phyloP scores from a whole-genome alignment of 768 basidiomycete genomes.

The Trametes cubensis region DNA sequence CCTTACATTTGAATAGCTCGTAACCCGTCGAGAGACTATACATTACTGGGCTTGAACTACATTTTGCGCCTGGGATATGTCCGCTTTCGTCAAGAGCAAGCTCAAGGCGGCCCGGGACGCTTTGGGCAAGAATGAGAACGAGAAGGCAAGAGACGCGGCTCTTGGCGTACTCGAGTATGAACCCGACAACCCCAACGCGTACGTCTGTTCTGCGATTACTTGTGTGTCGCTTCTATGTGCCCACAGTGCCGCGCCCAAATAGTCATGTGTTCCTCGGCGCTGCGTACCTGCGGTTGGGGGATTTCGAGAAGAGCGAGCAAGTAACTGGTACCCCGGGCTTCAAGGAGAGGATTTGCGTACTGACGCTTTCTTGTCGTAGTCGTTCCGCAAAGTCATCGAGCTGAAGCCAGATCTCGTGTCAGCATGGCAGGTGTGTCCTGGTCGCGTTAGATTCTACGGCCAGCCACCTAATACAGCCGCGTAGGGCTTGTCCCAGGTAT shows the following conservation, averaged over 20 bases:
- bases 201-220: conserved; percentile 35
- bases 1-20: neutral
- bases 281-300: conserved; percentile 73
- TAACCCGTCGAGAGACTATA: neutral
- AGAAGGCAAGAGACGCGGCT: conserved; percentile 66
- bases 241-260: neutral
- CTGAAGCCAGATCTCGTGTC: conserved; percentile 69
- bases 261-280: conserved; percentile 89
- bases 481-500: conserved; percentile 74
- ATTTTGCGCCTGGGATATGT: conserved; percentile 17
- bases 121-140: conserved; percentile 74
- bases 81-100: conserved; percentile 61
- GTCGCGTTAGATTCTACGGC: neutral
- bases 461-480: neutral
- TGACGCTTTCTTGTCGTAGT: conserved; percentile 49
- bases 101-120: conserved; percentile 81
- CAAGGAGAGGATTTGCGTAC: conserved; percentile 1
- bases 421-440: conserved; percentile 75
- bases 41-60: neutral
- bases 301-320: conserved; percentile 79
- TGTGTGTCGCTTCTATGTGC: neutral
- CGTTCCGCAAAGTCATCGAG: conserved; percentile 76
- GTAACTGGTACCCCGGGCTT: conserved; percentile 49
- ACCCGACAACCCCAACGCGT: conserved; percentile 87
- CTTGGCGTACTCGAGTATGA: conserved; percentile 72